These are phyloP conservation scores for Hericium erinaceus DNA, from an alignment of 768 basidiomycete species.

Conservation along the genomic window DNA sequence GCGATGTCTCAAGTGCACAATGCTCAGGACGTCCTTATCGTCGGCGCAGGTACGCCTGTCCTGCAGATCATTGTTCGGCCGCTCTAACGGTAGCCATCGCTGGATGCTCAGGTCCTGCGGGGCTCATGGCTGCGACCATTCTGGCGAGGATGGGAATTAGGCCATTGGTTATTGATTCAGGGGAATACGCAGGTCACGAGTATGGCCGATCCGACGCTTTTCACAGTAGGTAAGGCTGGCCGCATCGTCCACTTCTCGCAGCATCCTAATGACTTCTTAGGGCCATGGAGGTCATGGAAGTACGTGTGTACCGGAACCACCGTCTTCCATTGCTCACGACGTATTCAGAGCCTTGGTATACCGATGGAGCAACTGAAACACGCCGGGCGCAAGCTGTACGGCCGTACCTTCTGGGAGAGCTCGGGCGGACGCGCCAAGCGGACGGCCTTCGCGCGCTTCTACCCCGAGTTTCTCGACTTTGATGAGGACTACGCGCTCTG, in stretches of 20 bases:
- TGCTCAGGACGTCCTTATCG: constrained; percentile 3
- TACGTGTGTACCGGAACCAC: neutral
- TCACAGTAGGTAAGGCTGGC: neutral
- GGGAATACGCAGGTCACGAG: constrained; percentile 4
- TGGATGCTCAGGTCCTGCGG: neutral
- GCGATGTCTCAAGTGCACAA: no score
- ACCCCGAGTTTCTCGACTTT: constrained; percentile 5
- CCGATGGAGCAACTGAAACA: constrained; percentile 6
- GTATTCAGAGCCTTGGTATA: constrained; percentile 2
- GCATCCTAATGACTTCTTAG: neutral
- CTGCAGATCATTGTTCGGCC: no score
- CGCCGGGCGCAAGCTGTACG: constrained; percentile 2
- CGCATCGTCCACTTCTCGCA: neutral
- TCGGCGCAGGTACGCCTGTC: constrained; percentile 1
- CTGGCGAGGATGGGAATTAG: constrained; percentile 4
- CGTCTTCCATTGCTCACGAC: neutral
- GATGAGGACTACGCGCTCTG: constrained; percentile 4
- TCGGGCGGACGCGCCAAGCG: neutral
- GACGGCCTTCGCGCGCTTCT: constrained; percentile 2
- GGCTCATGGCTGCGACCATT: constrained; percentile 1
- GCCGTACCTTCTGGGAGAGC: constrained; percentile 6
- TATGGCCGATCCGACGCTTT: constrained; percentile 6
- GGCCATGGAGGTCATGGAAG: constrained; percentile 5
- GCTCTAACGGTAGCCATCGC: no score
- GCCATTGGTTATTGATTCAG: constrained; percentile 3